phyloP scores from a whole-genome alignment of 2,329 filamentous ascomycete species.

The Ophioceras dolichostomum region DNA sequence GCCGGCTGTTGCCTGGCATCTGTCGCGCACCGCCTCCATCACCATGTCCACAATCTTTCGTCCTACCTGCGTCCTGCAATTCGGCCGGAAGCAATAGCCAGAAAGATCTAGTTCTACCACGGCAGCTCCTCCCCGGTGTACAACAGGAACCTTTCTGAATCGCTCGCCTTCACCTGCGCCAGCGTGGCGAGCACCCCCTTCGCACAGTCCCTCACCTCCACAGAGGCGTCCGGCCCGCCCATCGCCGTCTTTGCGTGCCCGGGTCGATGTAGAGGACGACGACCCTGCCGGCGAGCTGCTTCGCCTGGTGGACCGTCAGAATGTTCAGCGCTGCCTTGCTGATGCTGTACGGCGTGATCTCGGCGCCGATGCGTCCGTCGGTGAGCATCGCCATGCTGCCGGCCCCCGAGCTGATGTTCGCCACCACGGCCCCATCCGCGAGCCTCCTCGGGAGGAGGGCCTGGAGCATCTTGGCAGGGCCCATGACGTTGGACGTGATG shows the following conservation, averaged over 20 bases:
- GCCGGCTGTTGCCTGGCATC: too few species aligned
- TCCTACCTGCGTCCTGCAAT: too few species aligned
- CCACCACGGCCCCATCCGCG: not conserved
- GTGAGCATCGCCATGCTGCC: not conserved
- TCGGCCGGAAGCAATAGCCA: too few species aligned
- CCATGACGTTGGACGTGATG: conserved; percentile 1
- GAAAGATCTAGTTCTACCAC: too few species aligned
- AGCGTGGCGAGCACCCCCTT: not conserved
- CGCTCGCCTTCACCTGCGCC: too few species aligned
- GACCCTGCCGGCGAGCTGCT: not conserved
- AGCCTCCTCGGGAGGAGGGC: not conserved
- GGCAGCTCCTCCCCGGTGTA: too few species aligned
- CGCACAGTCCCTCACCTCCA: not conserved
- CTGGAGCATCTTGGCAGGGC: not conserved
- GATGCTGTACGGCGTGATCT: conserved; percentile 1
- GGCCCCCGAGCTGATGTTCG: not conserved
- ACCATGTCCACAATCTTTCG: too few species aligned
- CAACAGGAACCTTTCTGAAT: too few species aligned
- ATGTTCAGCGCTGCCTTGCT: conserved; percentile 1
- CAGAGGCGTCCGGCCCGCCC: not conserved
- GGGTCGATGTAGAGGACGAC: not conserved
- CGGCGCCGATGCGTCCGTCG: not conserved
- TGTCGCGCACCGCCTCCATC: too few species aligned
- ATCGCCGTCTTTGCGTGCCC: not conserved
- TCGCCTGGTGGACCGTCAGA: conserved; percentile 1